phyloP scores from a whole-genome alignment of 768 basidiomycete genomes.

The Harrya chromipes region DNA sequence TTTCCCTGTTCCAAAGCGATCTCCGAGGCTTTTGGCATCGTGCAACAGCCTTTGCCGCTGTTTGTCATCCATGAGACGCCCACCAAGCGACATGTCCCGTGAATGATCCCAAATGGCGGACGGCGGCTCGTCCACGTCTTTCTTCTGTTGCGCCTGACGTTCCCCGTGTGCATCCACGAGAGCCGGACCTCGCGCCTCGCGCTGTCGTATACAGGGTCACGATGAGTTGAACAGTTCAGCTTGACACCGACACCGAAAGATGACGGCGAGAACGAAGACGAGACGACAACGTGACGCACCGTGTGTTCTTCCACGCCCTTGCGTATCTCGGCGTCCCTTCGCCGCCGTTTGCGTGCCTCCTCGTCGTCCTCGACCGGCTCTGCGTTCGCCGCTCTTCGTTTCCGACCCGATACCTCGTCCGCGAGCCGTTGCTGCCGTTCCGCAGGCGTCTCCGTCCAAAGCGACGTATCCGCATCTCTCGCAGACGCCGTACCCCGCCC shows the following conservation, averaged over 20 bases:
- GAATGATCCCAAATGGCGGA: constrained; percentile 88
- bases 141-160: constrained; percentile 36
- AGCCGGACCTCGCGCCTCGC: constrained; percentile 49
- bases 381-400: constrained; percentile 63
- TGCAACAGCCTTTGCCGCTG: constrained; percentile 73
- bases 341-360: constrained; percentile 51
- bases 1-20: constrained; percentile 76
- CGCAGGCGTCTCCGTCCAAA: constrained; percentile 98
- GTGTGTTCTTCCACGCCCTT: constrained; percentile 78
- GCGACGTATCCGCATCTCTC: constrained; percentile 50
- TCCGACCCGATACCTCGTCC: constrained; percentile 93
- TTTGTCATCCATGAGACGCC: constrained; percentile 86
- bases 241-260: background rate
- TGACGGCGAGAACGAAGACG: background rate
- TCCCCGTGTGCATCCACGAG: constrained; percentile 53
- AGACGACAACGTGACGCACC: constrained; percentile 38
- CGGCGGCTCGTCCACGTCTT: constrained; percentile 48
- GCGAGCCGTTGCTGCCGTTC: constrained; percentile 89
- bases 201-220: constrained; percentile 25
- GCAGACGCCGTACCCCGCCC: constrained; percentile 49
- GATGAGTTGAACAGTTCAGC: background rate
- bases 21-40: constrained; percentile 78
- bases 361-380: constrained; percentile 35
- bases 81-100: constrained; percentile 85
- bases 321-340: constrained; percentile 66